phyloP scores from a whole-genome alignment of 2,329 filamentous ascomycete genomes.

The Cytospora paraplurivora region DNA sequence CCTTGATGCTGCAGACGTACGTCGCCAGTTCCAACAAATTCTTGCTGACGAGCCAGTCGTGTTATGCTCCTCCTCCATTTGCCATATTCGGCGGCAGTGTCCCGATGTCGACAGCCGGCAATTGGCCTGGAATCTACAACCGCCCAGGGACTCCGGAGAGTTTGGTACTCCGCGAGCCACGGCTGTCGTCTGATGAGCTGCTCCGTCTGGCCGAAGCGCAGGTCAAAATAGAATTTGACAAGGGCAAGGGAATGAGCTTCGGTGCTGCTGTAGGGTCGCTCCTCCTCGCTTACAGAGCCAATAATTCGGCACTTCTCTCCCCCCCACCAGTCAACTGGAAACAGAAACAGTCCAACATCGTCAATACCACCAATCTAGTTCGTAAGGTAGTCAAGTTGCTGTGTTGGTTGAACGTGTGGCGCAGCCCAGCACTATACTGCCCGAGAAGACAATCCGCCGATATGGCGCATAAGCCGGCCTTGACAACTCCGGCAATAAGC shows the following conservation, averaged over 20 bases:
- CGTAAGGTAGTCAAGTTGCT: conserved; percentile 17
- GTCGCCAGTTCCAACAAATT: neutral
- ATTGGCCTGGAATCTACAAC: neutral
- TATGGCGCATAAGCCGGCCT: no score
- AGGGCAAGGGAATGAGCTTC: conserved; percentile 6
- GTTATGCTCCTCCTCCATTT: neutral
- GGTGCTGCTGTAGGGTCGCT: conserved; percentile 16
- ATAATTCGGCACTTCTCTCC: neutral
- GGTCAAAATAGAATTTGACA: conserved; percentile 1
- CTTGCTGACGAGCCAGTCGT: neutral
- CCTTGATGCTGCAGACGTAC: conserved; percentile 8
- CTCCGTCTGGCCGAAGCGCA: conserved; percentile 19
- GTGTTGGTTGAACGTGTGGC: conserved; percentile 25
- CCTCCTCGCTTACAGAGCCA: conserved; percentile 12
- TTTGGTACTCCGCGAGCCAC: neutral
- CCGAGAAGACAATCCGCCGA: neutral
- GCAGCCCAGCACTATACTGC: conserved; percentile 3
- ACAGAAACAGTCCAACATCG: neutral
- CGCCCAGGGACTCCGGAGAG: neutral
- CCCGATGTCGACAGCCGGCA: neutral
- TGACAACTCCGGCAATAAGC: neutral
- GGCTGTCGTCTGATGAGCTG: neutral
- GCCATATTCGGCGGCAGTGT: neutral
- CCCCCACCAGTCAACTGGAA: neutral
- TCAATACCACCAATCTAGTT: neutral